These are phyloP conservation scores for Podospora tetraspora DNA, from an alignment of 495 filamentous ascomycete genomes.

Conservation along the genomic window DNA sequence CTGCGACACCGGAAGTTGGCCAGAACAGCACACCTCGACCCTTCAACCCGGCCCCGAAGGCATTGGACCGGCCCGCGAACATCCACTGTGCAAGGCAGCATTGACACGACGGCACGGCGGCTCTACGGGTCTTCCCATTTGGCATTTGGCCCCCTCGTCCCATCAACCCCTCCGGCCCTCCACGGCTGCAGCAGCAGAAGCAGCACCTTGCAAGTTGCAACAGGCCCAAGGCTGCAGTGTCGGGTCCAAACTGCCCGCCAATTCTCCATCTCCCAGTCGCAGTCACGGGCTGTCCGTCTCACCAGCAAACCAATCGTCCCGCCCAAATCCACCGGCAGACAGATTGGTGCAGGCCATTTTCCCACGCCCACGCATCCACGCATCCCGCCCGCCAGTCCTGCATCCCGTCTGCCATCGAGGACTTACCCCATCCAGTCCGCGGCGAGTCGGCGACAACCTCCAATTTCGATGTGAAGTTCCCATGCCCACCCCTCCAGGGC, in stretches of 20 bases:
- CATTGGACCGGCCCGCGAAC: slow-evolving; percentile 2
- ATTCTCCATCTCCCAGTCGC: slow-evolving; percentile 3
- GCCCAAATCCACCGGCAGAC: slow-evolving; percentile 1
- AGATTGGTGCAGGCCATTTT: background rate
- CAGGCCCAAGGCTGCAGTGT: background rate
- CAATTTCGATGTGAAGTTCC: slow-evolving; percentile 16
- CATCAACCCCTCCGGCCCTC: background rate
- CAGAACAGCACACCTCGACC: background rate
- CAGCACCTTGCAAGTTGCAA: background rate
- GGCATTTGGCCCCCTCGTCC: slow-evolving; percentile 9
- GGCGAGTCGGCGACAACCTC: slow-evolving; percentile 4
- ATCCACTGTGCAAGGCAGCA: slow-evolving; percentile 10
- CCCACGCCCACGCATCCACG: slow-evolving; percentile 12
- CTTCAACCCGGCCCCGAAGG: background rate
- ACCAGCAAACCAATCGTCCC: slow-evolving; percentile 8
- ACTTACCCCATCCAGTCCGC: slow-evolving; percentile 1
- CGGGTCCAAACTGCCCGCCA: background rate
- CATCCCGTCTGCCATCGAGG: background rate
- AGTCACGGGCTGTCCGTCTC: slow-evolving; percentile 11
- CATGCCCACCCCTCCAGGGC: slow-evolving; percentile 8
- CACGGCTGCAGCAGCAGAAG: slow-evolving; percentile 2
- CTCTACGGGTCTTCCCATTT: slow-evolving; percentile 26
- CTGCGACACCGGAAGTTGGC: background rate
- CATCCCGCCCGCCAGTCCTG: slow-evolving; percentile 1
- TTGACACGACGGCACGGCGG: slow-evolving; percentile 18